phyloP scores from a whole-genome alignment of 257 asterid genomes.

The Fraxinus americana region DNA sequence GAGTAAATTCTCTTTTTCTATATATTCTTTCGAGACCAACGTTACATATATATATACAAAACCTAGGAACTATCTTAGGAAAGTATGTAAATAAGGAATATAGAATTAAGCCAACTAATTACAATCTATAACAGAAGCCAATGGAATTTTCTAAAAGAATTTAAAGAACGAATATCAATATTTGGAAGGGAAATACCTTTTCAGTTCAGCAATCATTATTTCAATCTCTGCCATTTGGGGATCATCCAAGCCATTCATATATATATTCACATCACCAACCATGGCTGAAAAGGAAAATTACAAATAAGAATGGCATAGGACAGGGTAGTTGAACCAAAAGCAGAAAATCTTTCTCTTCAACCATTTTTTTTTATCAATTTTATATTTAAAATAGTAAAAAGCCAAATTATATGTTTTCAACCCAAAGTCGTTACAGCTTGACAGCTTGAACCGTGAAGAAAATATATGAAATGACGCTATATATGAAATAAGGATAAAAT shows the following conservation, averaged over 20 bases:
- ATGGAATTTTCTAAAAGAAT: not conserved
- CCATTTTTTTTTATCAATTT: not conserved
- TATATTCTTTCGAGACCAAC: too few relatives aligned
- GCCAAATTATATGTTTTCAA: not conserved
- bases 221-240: slow-evolving; percentile 76
- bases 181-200: slow-evolving; percentile 47
- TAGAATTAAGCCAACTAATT: too few relatives aligned
- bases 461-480: not conserved
- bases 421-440: not conserved
- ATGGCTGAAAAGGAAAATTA: slow-evolving; percentile 57
- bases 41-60: too few relatives aligned
- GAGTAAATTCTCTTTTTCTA: too few relatives aligned
- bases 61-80: too few relatives aligned
- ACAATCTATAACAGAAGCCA: too few relatives aligned
- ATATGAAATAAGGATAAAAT: not conserved
- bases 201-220: slow-evolving; percentile 88
- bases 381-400: not conserved
- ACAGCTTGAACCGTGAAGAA: not conserved
- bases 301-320: slow-evolving; percentile 17
- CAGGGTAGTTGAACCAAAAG: not conserved
- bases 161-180: not conserved
- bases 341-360: not conserved
- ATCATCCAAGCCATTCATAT: slow-evolving; percentile 86
- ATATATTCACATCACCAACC: slow-evolving; percentile 94
- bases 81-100: too few relatives aligned